Evolutionary conservation across 139 green algal genomes (phyloP), one percentile per base, ranked within the genome.

Genomic region (Chlamydomonas incerta): DNA sequence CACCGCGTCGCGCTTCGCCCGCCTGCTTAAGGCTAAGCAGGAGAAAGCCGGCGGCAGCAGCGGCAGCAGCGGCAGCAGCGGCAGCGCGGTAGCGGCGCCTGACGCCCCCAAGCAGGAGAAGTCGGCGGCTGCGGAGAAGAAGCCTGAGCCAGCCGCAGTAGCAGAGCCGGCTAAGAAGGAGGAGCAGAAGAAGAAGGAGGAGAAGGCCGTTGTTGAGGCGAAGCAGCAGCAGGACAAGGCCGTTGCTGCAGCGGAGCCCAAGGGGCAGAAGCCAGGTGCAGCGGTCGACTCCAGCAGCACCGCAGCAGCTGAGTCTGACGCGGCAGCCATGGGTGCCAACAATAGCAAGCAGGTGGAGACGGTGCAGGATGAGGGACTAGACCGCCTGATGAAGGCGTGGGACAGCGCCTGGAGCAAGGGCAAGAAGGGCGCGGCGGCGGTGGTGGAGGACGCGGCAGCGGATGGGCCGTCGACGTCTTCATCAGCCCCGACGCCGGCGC

Each of bases 401-500:
- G 80, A 86, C 8, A 55, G 29, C 34, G 47, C 65, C 6, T 86
- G 80, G 80, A 71, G 68, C 35, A 41, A 72, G 80, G 55, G 68
- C 26, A 74, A 55, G 69, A 17, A 31, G 20, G 23, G 31, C 4
- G 23, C 35, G 11, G 33, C 14, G 69, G 69, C 67, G 67, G 3
- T 10, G 15, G 67, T 14, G 31, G 31, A 28, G 31, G 1, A 23
- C 31, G 33, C 31, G 31, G 17, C 67, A 3, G 67, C 13, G 15
- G 67, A 14, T 24, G 8, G 3, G 67, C 55, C 55, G 20, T 62
- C 55, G 55, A 62, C 55, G 55, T 62, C 66, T 1, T 10, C 31
- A 10, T 4, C 31, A 10, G 21, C 15, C 31, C 31, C 31, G 31
- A 14, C 13, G 34, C 3, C 15, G 35, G 1, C 68, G 34, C 68